These are phyloP conservation scores for Chrysoporthe deuterocubensis DNA, from an alignment of 2,329 filamentous ascomycete genomes.

Conservation along the genomic window DNA sequence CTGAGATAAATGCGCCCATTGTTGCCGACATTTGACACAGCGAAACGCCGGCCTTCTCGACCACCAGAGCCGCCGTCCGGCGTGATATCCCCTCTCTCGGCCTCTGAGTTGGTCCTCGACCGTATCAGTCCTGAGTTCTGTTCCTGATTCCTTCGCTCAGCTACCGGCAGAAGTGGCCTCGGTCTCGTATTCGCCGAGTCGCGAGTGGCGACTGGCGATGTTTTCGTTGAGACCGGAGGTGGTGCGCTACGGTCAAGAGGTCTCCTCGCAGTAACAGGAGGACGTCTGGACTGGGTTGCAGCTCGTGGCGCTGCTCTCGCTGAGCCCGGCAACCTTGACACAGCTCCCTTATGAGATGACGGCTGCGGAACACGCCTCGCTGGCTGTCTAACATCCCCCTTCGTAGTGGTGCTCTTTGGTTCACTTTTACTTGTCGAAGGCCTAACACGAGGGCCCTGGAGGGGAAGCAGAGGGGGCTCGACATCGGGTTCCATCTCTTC, in stretches of 20 bases:
- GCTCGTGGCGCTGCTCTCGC: constrained; percentile 21
- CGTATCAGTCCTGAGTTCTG: constrained; percentile 41
- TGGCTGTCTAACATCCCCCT: constrained; percentile 15
- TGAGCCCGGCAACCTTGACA: constrained; percentile 21
- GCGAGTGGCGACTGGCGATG: constrained; percentile 21
- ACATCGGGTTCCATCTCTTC: constrained; percentile 29
- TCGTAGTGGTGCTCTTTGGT: constrained; percentile 5
- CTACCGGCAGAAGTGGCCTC: constrained; percentile 50
- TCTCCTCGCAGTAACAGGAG: constrained; percentile 18
- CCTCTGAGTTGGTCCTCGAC: constrained; percentile 56
- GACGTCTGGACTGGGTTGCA: constrained; percentile 20
- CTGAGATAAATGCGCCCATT: constrained; percentile 83
- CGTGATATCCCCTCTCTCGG: constrained; percentile 59
- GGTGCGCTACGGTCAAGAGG: constrained; percentile 14
- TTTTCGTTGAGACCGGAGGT: not conserved
- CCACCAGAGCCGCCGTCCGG: constrained; percentile 64
- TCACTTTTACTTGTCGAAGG: constrained; percentile 8
- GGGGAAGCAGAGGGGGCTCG: constrained; percentile 27
- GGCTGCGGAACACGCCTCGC: constrained; percentile 16
- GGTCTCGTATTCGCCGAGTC: constrained; percentile 30
- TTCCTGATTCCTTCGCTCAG: constrained; percentile 51
- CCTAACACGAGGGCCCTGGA: constrained; percentile 22
- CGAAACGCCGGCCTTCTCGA: constrained; percentile 73
- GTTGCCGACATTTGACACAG: constrained; percentile 80
- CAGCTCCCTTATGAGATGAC: constrained; percentile 13